A percentile compares a stretch with the other conserved stretches of the same genome.
phyloP scores from a whole-genome alignment of 768 basidiomycete genomes.

The Boletus rufocinnamomeus region DNA sequence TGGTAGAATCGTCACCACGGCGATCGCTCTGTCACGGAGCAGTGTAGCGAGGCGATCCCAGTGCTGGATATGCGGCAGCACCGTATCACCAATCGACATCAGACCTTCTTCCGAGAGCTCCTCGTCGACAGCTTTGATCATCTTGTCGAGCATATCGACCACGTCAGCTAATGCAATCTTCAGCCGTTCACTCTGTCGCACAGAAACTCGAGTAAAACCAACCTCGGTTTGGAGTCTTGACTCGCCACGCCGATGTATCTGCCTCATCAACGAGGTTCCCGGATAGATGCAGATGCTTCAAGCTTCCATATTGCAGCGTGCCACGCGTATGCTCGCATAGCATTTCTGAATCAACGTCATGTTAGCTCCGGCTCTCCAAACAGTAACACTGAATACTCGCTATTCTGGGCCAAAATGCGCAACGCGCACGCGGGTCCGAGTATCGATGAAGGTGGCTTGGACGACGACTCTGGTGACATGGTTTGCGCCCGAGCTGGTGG shows the following conservation, averaged over 20 bases:
- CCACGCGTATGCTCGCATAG: background rate
- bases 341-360: background rate
- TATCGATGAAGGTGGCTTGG: background rate
- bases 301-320: background rate
- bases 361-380: background rate
- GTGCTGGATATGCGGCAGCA: conserved; percentile 13
- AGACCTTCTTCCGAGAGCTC: conserved; percentile 15
- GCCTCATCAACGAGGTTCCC: background rate
- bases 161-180: background rate
- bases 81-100: conserved; percentile 8
- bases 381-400: background rate
- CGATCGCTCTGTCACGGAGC: background rate
- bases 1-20: background rate
- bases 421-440: background rate
- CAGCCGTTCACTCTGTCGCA: background rate
- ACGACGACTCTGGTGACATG: too few relatives aligned
- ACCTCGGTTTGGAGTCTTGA: background rate
- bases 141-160: background rate
- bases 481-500: too few relatives aligned
- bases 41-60: conserved; percentile 11
- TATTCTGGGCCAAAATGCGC: background rate
- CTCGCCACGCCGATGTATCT: background rate
- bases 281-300: background rate
- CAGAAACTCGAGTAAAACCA: background rate
- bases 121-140: conserved; percentile 9